Percentiles rank a stretch among this genome's conserved stretches.
Conservation (phyloP, 768 basidiomycete species). For the Kwoniella sp. region DNA sequence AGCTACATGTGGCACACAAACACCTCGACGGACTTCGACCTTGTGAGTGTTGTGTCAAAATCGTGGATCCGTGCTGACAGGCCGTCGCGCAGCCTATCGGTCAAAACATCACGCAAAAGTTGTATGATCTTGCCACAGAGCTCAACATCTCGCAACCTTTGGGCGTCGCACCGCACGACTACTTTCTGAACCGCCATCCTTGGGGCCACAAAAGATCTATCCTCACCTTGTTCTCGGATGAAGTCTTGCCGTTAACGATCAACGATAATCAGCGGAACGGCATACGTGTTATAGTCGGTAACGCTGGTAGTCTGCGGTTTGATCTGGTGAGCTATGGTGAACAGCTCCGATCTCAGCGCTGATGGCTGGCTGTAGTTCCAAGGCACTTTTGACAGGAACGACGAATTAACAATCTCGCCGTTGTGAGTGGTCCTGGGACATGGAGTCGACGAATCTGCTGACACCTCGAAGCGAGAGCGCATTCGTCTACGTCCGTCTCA, state of each 20-base stretch:
- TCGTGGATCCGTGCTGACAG: conserved; percentile 10
- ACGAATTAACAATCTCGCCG: conserved; percentile 70
- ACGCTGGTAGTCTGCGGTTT: conserved; percentile 50
- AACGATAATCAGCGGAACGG: conserved; percentile 36
- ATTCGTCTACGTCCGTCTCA: conserved; percentile 32
- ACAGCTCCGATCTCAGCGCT: not conserved
- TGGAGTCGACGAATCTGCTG: not conserved
- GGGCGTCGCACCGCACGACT: conserved; percentile 68
- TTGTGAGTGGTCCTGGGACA: no score
- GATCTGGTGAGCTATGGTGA: conserved; percentile 44
- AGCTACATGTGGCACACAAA: conserved; percentile 63
- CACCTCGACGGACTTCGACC: conserved; percentile 22
- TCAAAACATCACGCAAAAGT: conserved; percentile 20
- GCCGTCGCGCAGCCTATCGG: conserved; percentile 18
- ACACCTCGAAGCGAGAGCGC: conserved; percentile 18
- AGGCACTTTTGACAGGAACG: conserved; percentile 73
- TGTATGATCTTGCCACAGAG: conserved; percentile 18
- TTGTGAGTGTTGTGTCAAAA: no score
- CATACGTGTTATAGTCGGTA: conserved; percentile 35
- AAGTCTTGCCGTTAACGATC: conserved; percentile 60
- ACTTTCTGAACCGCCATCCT: conserved; percentile 60
- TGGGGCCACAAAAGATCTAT: conserved; percentile 35
- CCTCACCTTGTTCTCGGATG: conserved; percentile 41
- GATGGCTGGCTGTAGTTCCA: conserved; percentile 30
- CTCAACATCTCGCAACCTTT: conserved; percentile 62